Percentiles rank a stretch among this genome's conserved stretches.
Conservation (phyloP, 306 rosid genomes). For the Prunus persica region Prunus_persica_NCBIv2 NC_034013.1:14285501-14286000, state of each 20-base stretch:
- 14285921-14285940: constrained; percentile 13
- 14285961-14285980: constrained; percentile 93
- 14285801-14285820: not conserved
- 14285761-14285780: too few species aligned
- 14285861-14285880: not conserved
- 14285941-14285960: constrained; percentile 88
- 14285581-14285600: constrained; percentile 99
- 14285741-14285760: not conserved
- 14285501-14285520: constrained; percentile 56
- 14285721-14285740: constrained; percentile 5
- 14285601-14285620: constrained; percentile 99
- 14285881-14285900: not conserved
- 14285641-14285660: constrained; percentile 99
- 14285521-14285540: constrained; percentile 74
- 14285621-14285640: constrained; percentile 99
- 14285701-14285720: not conserved
- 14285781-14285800: not conserved
- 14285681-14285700: constrained; percentile 60
- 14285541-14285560: constrained; percentile 98
- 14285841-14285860: not conserved
- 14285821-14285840: not conserved
- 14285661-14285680: constrained; percentile 99
- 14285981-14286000: constrained; percentile 84
- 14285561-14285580: constrained; percentile 99
- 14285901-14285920: constrained; percentile 5